phyloP scores from a whole-genome alignment of 106 monocot genomes.

The Agapanthus africanus region DNA sequence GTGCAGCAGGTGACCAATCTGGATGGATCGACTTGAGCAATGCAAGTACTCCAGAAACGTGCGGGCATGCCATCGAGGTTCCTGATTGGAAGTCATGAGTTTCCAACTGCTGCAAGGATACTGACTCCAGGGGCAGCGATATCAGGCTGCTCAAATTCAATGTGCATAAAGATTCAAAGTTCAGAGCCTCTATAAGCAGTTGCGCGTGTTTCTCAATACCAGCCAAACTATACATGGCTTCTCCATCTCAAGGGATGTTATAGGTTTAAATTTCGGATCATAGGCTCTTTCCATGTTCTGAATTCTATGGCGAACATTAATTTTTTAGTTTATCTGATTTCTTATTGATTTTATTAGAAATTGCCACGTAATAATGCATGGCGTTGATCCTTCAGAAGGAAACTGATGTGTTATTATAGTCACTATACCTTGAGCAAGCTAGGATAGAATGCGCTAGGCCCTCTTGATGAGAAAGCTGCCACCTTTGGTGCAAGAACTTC shows the following conservation, averaged over 20 bases:
- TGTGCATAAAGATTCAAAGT: no score
- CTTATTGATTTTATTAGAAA: no score
- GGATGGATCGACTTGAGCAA: conserved; percentile 45
- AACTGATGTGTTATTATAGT: not conserved
- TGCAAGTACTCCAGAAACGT: conserved; percentile 31
- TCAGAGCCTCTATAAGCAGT: no score
- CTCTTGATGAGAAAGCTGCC: conserved; percentile 57
- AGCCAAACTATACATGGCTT: no score
- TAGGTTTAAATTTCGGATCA: no score
- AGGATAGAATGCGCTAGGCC: conserved; percentile 30
- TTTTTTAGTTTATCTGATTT: no score
- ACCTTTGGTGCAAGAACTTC: conserved; percentile 29
- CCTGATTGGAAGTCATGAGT: conserved; percentile 17
- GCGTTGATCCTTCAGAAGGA: no score
- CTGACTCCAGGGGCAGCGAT: conserved; percentile 48
- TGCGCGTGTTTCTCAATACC: no score
- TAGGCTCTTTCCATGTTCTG: no score
- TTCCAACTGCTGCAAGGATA: conserved; percentile 26
- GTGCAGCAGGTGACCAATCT: conserved; percentile 37
- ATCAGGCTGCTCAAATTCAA: conserved; percentile 58
- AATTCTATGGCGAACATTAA: no score
- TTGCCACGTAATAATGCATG: no score
- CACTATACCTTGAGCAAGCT: not conserved
- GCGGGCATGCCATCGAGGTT: conserved; percentile 60
- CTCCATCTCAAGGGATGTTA: no score